Evolutionary conservation across 805 yeast species (phyloP).

Genomic region (Limtongozyma cylindracea): DNA sequence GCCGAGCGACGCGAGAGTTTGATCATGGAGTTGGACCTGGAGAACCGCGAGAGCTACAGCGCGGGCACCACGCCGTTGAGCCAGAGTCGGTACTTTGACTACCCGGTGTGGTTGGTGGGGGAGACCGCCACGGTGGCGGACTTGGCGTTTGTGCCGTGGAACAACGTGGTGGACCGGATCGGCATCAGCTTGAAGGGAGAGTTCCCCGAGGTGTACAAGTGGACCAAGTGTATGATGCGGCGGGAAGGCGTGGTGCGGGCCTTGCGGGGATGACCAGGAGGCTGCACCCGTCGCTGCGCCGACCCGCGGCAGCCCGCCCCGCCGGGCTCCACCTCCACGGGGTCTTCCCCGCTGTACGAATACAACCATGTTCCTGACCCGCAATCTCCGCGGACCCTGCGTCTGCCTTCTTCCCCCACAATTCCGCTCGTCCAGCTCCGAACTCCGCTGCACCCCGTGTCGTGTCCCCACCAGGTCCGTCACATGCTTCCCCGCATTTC

Average conservation of each 20-base stretch:
- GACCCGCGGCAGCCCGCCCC: too few relatives aligned
- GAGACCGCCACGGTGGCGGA: constrained; percentile 68
- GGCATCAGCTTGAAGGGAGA: constrained; percentile 74
- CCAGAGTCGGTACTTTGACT: constrained; percentile 68
- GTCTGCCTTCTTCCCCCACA: too few relatives aligned
- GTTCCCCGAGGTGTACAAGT: constrained; percentile 85
- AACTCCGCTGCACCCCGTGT: too few relatives aligned
- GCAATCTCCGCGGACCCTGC: too few relatives aligned
- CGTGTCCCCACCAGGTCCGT: too few relatives aligned
- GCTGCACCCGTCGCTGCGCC: too few relatives aligned
- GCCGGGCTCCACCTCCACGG: too few relatives aligned
- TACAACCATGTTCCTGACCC: too few relatives aligned
- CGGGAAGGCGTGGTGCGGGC: constrained; percentile 83
- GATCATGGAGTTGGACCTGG: constrained; percentile 71
- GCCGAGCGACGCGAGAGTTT: constrained; percentile 82
- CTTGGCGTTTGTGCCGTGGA: constrained; percentile 88
- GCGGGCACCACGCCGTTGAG: constrained; percentile 75
- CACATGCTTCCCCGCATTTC: too few relatives aligned
- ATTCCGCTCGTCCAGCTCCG: too few relatives aligned
- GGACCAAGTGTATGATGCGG: constrained; percentile 92
- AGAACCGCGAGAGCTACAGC: constrained; percentile 68
- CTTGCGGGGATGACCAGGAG: too few relatives aligned
- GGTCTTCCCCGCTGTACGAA: too few relatives aligned
- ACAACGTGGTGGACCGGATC: constrained; percentile 78
- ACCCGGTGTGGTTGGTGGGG: constrained; percentile 90